Evolutionary conservation across 345 rosid species (phyloP).

Genomic region (Lepidium africanum): DNA sequence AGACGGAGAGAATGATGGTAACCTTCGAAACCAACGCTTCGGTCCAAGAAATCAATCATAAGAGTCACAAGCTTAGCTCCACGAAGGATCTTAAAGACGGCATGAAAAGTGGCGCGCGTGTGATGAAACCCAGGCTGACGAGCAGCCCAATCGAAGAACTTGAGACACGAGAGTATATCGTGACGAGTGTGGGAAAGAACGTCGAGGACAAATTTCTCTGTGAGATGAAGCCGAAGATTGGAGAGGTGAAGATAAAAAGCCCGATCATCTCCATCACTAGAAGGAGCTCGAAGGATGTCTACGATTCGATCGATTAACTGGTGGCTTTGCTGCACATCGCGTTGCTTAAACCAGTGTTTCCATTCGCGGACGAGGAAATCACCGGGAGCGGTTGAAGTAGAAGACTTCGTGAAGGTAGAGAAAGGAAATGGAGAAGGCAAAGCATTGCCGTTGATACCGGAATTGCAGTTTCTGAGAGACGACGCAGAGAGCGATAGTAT

Average conservation of each 20-base stretch:
- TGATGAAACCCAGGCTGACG: conserved; percentile 55
- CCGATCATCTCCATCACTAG: conserved; percentile 22
- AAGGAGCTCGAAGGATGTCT: conserved; percentile 20
- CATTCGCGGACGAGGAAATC: conserved; percentile 35
- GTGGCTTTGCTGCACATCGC: conserved; percentile 12
- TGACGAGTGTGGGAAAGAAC: conserved; percentile 46
- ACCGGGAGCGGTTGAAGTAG: conserved; percentile 16
- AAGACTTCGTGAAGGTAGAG: neutral
- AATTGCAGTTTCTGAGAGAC: conserved; percentile 8
- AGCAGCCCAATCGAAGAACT: conserved; percentile 94
- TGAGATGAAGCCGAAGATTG: conserved; percentile 39
- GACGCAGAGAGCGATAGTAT: conserved; percentile 25
- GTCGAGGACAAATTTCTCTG: conserved; percentile 49
- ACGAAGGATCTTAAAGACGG: conserved; percentile 64
- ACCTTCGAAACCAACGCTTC: conserved; percentile 7
- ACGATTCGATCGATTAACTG: conserved; percentile 36
- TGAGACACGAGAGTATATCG: conserved; percentile 60
- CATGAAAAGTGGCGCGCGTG: conserved; percentile 54
- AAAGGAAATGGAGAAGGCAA: neutral
- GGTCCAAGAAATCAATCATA: conserved; percentile 43
- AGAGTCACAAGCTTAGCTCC: conserved; percentile 36
- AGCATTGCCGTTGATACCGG: neutral
- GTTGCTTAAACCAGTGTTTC: conserved; percentile 50
- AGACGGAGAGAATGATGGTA: conserved; percentile 27
- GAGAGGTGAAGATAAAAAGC: conserved; percentile 34